Base-by-base conservation (phyloP, 192 early-diverging fungal genomes). In the Coemansia asiatica region DNA sequence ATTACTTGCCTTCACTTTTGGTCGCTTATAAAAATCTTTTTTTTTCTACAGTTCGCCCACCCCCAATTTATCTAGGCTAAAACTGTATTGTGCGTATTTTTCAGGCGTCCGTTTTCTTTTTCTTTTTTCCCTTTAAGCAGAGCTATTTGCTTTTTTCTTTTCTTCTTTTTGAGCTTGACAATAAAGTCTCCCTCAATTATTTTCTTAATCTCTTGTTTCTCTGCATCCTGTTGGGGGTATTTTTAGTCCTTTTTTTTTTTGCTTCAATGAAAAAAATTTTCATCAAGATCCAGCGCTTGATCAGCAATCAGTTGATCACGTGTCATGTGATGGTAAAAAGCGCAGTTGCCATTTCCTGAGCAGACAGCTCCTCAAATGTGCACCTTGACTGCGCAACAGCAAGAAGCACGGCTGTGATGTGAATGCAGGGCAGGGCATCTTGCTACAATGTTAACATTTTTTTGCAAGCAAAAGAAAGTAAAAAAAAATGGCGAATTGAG, bases 381-480 rank as follows among this genome's bases (percentile, higher is more conserved):
- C 64, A 67, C 48, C 63, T 36, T 16, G 69, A 69, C 79, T 72
- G 73, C 33, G 73, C 69, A 57, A 65, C 66, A 2, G 79, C 73
- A 7, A 75, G 60, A 13, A 81, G 64, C 63, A 66, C 67, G 6
- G 79, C 79, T 25, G 68, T 72, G 16, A 65, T 64, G 67, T 81
- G 79, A 27, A 69, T 47, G 46, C 79, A 81, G 35, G 67, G 69
- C 0, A 69, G 35, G 22, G 65, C 66, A 4, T 51, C 74, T 31
- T 28, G 28, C 50, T 26, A 53, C 50, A 53, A n/a, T n/a, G n/a
- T n/a, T n/a, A n/a, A n/a, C n/a, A n/a, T n/a, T n/a, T n/a, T n/a
- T n/a, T n/a, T n/a, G n/a, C n/a, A n/a, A n/a, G 18, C 13, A 12
- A 15, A 2, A 48, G 47, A 33, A 3, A 33, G 31, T 8, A 8